Conservation (phyloP, 164 flowering plant genomes). For the Euptelea pleiosperma region DNA sequence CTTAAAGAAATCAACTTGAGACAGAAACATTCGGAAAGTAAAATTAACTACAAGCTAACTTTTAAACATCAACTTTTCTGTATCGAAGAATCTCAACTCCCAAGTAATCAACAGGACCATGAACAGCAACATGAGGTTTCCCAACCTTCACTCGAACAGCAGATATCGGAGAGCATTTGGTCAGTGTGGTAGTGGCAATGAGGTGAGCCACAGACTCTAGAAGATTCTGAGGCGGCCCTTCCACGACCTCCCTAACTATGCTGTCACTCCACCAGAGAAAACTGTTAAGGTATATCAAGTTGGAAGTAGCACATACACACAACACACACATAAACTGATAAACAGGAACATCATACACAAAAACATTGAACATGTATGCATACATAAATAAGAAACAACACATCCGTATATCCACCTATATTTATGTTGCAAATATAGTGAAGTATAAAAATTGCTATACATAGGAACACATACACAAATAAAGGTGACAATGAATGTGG, state of each 20-base stretch:
- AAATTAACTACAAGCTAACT: neutral
- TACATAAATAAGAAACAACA: too few species aligned
- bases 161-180: slow-evolving; percentile 48
- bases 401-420: too few species aligned
- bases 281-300: neutral
- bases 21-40: too few species aligned
- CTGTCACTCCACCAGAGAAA: slow-evolving; percentile 39
- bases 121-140: slow-evolving; percentile 90
- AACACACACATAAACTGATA: too few species aligned
- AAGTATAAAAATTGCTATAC: too few species aligned
- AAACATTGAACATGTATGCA: too few species aligned
- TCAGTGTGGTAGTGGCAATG: slow-evolving; percentile 53
- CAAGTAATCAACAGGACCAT: slow-evolving; percentile 71
- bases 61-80: slow-evolving; percentile 3
- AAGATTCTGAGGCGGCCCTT: slow-evolving; percentile 70
- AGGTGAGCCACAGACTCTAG: slow-evolving; percentile 73
- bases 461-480: too few species aligned
- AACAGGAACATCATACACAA: too few species aligned
- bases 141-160: slow-evolving; percentile 72
- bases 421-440: too few species aligned
- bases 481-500: too few species aligned
- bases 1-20: too few species aligned
- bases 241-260: slow-evolving; percentile 58
- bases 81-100: too few species aligned
- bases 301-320: neutral